Conservation (phyloP, 352 stramenopile genomes). For the Pythium monospermum region DNA sequence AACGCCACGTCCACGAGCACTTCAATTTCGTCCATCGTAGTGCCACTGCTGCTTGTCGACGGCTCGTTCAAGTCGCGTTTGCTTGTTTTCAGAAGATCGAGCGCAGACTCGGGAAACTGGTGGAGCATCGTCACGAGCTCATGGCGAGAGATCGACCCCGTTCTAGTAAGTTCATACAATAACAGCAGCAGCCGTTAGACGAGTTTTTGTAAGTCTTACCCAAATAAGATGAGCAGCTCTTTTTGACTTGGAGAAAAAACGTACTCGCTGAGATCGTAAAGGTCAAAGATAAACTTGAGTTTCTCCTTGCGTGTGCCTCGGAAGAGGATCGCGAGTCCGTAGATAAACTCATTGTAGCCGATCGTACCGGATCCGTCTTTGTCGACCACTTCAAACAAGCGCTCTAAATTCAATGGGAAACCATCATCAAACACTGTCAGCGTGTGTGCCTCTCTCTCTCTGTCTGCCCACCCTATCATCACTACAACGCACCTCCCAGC, state of each 20-base stretch:
- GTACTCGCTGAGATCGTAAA: constrained; percentile 88
- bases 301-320: constrained; percentile 87
- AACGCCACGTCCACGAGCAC: constrained; percentile 83
- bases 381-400: constrained; percentile 91
- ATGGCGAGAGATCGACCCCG: constrained; percentile 80
- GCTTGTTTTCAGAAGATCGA: constrained; percentile 53
- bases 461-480: no score
- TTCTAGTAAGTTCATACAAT: constrained; percentile 31
- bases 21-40: constrained; percentile 66
- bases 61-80: constrained; percentile 27
- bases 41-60: constrained; percentile 5
- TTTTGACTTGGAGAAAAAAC: background rate
- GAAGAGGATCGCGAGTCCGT: constrained; percentile 81
- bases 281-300: constrained; percentile 91
- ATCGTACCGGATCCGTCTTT: constrained; percentile 85
- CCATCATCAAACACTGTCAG: background rate
- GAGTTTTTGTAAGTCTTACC: no score
- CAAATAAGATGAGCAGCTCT: no score
- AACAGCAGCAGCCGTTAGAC: background rate
- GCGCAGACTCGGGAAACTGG: constrained; percentile 71
- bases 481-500: constrained; percentile 66
- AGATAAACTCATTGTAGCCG: constrained; percentile 91
- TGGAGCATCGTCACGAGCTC: constrained; percentile 84
- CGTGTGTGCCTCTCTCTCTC: no score
- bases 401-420: constrained; percentile 57